Percentiles rank a stretch among this genome's conserved stretches.
Evolutionary conservation across 2,329 filamentous ascomycete species (phyloP).

Genomic region (Exophiala sp.): DNA sequence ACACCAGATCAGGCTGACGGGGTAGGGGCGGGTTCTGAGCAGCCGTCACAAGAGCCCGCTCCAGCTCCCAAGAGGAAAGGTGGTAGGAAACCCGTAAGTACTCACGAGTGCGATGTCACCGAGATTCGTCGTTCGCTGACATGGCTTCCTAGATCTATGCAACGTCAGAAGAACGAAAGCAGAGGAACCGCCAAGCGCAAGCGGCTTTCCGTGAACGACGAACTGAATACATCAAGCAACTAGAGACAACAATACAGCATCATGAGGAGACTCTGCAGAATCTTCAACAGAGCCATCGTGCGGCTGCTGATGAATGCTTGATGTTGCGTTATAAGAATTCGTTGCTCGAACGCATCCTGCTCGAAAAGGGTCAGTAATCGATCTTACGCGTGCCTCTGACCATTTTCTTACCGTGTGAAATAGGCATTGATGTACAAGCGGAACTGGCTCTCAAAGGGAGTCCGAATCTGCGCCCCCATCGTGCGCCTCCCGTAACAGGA

Average conservation of each 20-base stretch:
- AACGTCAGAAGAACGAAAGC: constrained; percentile 96
- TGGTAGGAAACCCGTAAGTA: constrained; percentile 86
- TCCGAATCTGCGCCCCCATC: constrained; percentile 59
- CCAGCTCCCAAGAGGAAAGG: constrained; percentile 84
- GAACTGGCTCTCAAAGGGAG: constrained; percentile 90
- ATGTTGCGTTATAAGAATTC: constrained; percentile 99
- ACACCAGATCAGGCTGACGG: constrained; percentile 43
- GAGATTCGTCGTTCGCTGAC: constrained; percentile 2
- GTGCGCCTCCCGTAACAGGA: constrained; percentile 58
- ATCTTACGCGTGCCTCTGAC: no score
- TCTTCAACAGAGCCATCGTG: constrained; percentile 88
- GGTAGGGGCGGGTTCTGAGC: constrained; percentile 22
- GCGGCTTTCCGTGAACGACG: constrained; percentile 93
- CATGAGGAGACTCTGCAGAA: constrained; percentile 92
- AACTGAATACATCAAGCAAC: constrained; percentile 98
- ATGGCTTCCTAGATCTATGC: constrained; percentile 74
- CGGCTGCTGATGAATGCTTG: constrained; percentile 89
- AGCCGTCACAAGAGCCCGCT: constrained; percentile 36
- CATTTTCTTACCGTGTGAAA: no score
- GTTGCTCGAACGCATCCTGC: constrained; percentile 82
- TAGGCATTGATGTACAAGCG: constrained; percentile 93
- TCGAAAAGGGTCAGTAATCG: constrained; percentile 91
- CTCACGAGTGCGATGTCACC: constrained; percentile 5
- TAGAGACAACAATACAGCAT: constrained; percentile 93
- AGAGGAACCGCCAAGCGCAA: constrained; percentile 93